Conservation (phyloP, 768 basidiomycete genomes). For the Guyanaporus albipodus region DNA sequence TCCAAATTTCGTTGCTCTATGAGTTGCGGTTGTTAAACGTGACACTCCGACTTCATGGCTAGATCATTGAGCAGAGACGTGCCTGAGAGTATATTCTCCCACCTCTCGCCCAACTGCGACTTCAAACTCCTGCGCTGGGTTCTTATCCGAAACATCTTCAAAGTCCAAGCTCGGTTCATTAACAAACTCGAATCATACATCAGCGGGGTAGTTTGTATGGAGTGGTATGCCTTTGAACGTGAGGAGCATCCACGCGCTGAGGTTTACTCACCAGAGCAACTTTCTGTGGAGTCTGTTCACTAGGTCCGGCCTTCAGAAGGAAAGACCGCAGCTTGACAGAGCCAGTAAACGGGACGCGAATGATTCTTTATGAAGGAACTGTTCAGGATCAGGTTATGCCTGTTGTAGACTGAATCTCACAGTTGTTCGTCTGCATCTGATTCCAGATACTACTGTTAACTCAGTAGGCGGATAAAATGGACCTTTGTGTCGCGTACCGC, state of each 20-base stretch:
- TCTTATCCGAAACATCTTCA: conserved; percentile 57
- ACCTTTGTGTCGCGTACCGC: conserved; percentile 42
- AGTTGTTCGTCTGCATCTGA: conserved; percentile 92
- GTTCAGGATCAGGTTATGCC: conserved; percentile 4
- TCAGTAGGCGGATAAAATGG: conserved; percentile 5
- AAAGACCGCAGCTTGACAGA: conserved; percentile 81
- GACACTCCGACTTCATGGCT: not conserved
- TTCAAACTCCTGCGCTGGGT: conserved; percentile 68
- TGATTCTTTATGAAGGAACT: conserved; percentile 47
- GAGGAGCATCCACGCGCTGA: not conserved
- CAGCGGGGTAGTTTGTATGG: not conserved
- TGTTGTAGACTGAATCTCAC: conserved; percentile 40
- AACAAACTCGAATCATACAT: conserved; percentile 52
- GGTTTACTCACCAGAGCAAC: conserved; percentile 57
- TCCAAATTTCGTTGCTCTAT: conserved; percentile 81
- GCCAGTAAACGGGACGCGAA: conserved; percentile 84
- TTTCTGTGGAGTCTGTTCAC: conserved; percentile 69
- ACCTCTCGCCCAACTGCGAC: conserved; percentile 69
- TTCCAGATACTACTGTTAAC: conserved; percentile 59
- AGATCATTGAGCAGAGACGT: conserved; percentile 17
- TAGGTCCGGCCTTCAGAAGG: conserved; percentile 80
- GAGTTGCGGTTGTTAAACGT: not conserved
- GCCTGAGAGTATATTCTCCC: conserved; percentile 86
- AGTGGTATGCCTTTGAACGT: not conserved
- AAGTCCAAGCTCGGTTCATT: conserved; percentile 83